Evolutionary conservation across 345 rosid species (phyloP).

Genomic region (Eucalyptus shirleyi): DNA sequence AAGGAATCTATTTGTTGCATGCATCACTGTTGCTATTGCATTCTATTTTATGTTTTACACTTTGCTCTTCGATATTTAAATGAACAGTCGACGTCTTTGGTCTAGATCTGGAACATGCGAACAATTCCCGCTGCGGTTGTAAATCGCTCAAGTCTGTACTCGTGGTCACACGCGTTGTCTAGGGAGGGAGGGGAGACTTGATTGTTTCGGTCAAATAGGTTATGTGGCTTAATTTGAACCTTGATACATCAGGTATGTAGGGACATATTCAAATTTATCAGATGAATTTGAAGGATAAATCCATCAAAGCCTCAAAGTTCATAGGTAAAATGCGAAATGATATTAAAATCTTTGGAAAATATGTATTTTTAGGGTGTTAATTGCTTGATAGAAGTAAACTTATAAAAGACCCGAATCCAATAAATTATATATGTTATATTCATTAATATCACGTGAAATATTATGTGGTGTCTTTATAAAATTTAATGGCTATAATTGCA

Average conservation of each 20-base stretch:
- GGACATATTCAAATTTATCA: not conserved
- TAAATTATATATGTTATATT: accelerated
- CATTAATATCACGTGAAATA: not conserved
- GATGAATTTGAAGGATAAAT: not conserved
- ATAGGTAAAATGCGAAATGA: not conserved
- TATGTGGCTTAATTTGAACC: not conserved
- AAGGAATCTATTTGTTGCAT: not conserved
- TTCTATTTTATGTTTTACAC: not conserved
- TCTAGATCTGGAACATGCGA: not conserved
- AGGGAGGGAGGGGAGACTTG: too few relatives aligned
- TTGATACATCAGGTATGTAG: not conserved
- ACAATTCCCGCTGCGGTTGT: not conserved
- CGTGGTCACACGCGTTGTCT: not conserved
- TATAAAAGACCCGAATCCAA: too few relatives aligned
- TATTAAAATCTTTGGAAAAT: not conserved
- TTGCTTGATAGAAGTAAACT: not conserved
- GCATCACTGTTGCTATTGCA: not conserved
- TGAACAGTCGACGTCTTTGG: not conserved
- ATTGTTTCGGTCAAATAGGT: not conserved
- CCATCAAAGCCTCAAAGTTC: not conserved
- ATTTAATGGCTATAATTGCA: not conserved
- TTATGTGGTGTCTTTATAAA: not conserved
- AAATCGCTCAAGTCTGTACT: not conserved
- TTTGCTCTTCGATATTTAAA: not conserved
- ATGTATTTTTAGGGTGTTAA: not conserved